Base-by-base conservation (phyloP, 495 filamentous ascomycete genomes). In the Astrothelium macrocarpum region DNA sequence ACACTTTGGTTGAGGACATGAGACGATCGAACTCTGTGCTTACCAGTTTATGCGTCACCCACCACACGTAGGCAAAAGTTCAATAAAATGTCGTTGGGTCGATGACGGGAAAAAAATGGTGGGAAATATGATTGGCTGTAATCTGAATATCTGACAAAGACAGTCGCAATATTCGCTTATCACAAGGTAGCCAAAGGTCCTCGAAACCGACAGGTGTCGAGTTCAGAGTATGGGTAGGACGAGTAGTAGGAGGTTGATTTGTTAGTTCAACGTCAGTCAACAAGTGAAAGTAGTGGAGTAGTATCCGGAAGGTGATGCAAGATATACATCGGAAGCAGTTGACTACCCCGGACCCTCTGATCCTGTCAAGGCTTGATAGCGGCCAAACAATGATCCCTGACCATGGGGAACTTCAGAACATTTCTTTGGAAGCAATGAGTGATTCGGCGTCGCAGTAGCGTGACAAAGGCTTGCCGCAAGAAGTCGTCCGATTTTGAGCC, bases 361-460 rank as follows among this genome's bases (percentile, higher is more conserved):
- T 20, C 43, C 43, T 49, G 43, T 18, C n/a, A 18, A 49, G 43
- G 9, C 14, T 56, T 56, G 49, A 56, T 56, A 29, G 2, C 49
- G 25, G 25, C 49, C 49, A 56, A 56, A 56, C 49, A 29, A 29
- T 9, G 25, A 26, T 29, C 49, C 49, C 25, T 26, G 20, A 9
- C 9, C 12, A n/a, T 56, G 9, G 25, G 49, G 49, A 56, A 12
- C 25, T 56, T 56, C 49, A 56, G 49, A 56, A 56, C 49, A 29
- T 56, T 56, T 25, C 23, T 56, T 29, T 25, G 29, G 49, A 56
- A 29, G 4, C 49, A 26, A 26, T 56, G 49, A 25, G 49, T 56
- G 49, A 56, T 56, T 56, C 49, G 25, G 49, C 49, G 49, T 56
- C 49, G 49, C 49, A 56, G 49, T 56, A 56, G 49, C 49, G 49